Conservation (phyloP, 345 rosid genomes). For the Bruguiera parviflora region DNA sequence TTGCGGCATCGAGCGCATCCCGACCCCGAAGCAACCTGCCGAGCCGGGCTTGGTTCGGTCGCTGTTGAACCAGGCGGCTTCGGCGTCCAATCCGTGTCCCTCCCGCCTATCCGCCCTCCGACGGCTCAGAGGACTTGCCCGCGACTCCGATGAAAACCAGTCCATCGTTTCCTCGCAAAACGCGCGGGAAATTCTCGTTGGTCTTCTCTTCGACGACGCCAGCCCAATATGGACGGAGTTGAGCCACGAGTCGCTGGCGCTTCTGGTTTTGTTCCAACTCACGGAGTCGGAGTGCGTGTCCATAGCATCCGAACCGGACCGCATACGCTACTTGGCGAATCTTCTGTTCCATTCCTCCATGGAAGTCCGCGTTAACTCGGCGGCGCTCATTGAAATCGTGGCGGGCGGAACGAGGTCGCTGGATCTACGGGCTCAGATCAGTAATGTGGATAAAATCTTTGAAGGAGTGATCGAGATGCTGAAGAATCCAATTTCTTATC, state of each 20-base stretch:
- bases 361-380: slow-evolving; percentile 79
- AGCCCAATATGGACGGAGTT: slow-evolving; percentile 42
- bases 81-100: slow-evolving; percentile 35
- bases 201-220: slow-evolving; percentile 41
- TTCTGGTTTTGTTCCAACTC: slow-evolving; percentile 61
- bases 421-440: slow-evolving; percentile 59
- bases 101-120: slow-evolving; percentile 75
- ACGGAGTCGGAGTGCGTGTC: slow-evolving; percentile 57
- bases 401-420: slow-evolving; percentile 61
- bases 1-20: slow-evolving; percentile 75
- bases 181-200: slow-evolving; percentile 42
- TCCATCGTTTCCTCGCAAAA: slow-evolving; percentile 56
- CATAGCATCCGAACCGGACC: slow-evolving; percentile 48
- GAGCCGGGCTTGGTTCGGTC: slow-evolving; percentile 65
- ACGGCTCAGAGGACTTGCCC: slow-evolving; percentile 72
- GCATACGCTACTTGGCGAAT: slow-evolving; percentile 40
- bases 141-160: slow-evolving; percentile 83
- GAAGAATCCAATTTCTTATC: slow-evolving; percentile 41
- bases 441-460: slow-evolving; percentile 50
- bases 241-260: slow-evolving; percentile 58
- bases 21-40: slow-evolving; percentile 96
- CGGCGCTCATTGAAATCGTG: slow-evolving; percentile 67
- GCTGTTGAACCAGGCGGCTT: slow-evolving; percentile 54
- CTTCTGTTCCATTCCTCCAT: slow-evolving; percentile 53
- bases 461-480: slow-evolving; percentile 73